phyloP scores from a whole-genome alignment of 139 green algal species.

The Chlorella sp. region DNA sequence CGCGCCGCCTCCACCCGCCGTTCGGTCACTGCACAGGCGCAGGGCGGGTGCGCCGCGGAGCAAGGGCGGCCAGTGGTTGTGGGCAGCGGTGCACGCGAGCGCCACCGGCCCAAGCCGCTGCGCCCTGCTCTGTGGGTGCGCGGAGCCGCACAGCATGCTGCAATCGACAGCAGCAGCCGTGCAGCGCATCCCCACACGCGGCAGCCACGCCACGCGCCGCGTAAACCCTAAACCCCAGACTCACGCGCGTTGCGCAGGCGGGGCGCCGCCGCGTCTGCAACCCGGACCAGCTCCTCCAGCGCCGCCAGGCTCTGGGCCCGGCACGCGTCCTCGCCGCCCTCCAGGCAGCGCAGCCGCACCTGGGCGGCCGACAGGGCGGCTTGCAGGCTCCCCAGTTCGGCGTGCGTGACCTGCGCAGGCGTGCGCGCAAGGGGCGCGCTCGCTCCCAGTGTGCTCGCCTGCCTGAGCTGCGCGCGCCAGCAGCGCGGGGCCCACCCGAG shows the following conservation, averaged over 20 bases:
- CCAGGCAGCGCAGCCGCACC: neutral
- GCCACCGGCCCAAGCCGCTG: too few species aligned
- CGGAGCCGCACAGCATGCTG: too few species aligned
- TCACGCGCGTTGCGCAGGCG: too few species aligned
- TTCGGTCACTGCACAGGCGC: neutral
- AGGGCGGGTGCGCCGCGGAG: neutral
- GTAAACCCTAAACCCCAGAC: too few species aligned
- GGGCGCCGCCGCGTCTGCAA: neutral
- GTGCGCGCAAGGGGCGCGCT: neutral
- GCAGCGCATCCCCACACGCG: too few species aligned
- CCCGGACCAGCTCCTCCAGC: constrained; percentile 7
- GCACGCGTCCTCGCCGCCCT: constrained; percentile 1
- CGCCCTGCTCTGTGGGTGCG: too few species aligned
- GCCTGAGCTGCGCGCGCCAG: neutral
- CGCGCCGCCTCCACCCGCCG: neutral
- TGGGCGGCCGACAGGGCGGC: neutral
- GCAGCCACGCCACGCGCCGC: too few species aligned
- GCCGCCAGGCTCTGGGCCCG: neutral
- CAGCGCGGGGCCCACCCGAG: neutral
- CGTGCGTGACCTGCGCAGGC: neutral
- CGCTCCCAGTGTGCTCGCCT: too few species aligned
- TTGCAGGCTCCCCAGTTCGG: neutral
- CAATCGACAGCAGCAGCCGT: too few species aligned
- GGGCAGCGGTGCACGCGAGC: too few species aligned
- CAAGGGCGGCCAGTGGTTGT: too few species aligned